These are phyloP conservation scores for Pascua guehoae DNA, from an alignment of 1,284 basidiomycete genomes.

Conservation along the genomic window DNA sequence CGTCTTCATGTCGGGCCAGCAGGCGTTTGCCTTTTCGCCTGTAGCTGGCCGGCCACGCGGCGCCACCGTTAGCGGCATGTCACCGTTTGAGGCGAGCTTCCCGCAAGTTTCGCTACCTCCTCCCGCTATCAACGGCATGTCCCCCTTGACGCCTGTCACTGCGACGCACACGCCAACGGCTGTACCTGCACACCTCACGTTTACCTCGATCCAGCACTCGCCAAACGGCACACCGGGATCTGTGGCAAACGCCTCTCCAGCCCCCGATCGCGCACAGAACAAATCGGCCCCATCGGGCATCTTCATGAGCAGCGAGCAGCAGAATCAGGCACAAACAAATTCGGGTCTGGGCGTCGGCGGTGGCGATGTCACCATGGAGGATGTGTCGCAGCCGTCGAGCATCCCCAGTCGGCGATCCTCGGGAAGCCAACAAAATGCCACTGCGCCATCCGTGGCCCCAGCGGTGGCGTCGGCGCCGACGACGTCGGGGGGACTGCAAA, in stretches of 20 bases:
- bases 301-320: too few relatives aligned
- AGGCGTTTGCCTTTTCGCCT: constrained; percentile 18
- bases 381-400: constrained; percentile 22
- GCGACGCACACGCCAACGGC: constrained; percentile 10
- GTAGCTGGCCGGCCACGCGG: constrained; percentile 34
- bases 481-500: not conserved
- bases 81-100: constrained; percentile 13
- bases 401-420: constrained; percentile 18
- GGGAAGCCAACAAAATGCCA: constrained; percentile 3
- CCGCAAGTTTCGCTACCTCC: not conserved
- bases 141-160: constrained; percentile 14
- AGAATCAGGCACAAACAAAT: constrained; percentile 2
- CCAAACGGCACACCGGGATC: not conserved
- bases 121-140: not conserved
- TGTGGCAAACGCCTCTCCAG: too few relatives aligned
- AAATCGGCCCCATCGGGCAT: too few relatives aligned
- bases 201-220: constrained; percentile 25
- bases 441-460: not conserved
- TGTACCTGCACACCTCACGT: constrained; percentile 36
- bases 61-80: constrained; percentile 41
- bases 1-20: constrained; percentile 26
- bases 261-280: too few relatives aligned
- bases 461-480: constrained; percentile 6
- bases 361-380: constrained; percentile 36
- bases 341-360: not conserved